Evolutionary conservation across 2,329 filamentous ascomycete species (phyloP).

Genomic region (Aureobasidium sp.): DNA sequence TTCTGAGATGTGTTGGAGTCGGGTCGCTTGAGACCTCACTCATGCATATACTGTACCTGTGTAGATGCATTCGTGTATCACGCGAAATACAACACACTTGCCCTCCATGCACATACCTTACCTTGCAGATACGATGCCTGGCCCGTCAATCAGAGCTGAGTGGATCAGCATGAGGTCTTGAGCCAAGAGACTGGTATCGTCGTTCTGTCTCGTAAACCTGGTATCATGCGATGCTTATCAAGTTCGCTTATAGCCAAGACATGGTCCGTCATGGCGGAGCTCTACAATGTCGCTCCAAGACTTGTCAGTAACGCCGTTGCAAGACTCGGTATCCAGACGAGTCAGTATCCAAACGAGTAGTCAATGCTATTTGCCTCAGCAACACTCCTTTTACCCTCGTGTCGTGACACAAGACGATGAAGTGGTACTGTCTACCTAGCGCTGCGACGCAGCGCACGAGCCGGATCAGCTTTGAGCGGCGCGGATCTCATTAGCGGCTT

Average conservation of each 20-base stretch:
- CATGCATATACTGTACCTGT: not conserved
- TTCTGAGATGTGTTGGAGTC: not conserved
- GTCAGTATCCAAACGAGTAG: not conserved
- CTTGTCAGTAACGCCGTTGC: not conserved
- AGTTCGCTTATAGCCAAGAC: not conserved
- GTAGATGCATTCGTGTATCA: not conserved
- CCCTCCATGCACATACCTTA: not conserved
- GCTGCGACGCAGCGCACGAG: not conserved
- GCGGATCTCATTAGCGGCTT: constrained; percentile 1
- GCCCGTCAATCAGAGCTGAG: constrained; percentile 7
- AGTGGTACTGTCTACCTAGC: not conserved
- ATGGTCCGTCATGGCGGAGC: not conserved
- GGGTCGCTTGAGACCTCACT: not conserved
- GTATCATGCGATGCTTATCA: not conserved
- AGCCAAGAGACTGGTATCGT: constrained; percentile 8
- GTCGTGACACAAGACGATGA: constrained; percentile 2
- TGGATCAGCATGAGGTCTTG: not conserved
- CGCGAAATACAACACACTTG: not conserved
- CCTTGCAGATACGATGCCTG: not conserved
- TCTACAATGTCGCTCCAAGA: not conserved
- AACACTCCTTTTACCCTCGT: not conserved
- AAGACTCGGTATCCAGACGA: not conserved
- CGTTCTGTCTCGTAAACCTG: not conserved
- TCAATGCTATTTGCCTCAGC: not conserved
- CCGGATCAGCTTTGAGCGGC: not conserved